Base-by-base conservation (phyloP, 2,329 filamentous ascomycete species). In the Paecilomyces dactylethromorphus region DNA sequence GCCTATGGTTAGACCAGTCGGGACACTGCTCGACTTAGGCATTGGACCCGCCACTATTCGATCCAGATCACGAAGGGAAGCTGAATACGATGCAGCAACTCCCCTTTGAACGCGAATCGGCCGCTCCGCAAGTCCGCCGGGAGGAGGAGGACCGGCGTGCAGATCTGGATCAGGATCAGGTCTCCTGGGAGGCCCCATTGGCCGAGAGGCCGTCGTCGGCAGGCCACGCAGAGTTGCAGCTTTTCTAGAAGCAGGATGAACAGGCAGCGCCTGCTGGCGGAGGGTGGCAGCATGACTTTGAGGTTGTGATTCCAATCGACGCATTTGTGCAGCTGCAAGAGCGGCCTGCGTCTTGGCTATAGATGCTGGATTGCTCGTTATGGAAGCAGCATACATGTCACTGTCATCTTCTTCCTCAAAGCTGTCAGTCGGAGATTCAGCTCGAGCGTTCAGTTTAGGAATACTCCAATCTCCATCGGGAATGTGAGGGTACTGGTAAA, bases 261-360 rank as follows among this genome's bases (percentile, higher is more conserved):
- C 67, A n/a, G 71, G 69, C 8, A 75, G 59, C 35, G 76, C 76
- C 62, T 79, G 76, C 62, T 79, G 78, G 55, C 78, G 73, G 60
- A 80, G 72, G 3, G 74, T 74, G 6, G 78, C 78, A 2, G 78
- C 78, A 62, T 80, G 79, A 54, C 76, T 81, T 56, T 76, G 75
- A 0, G 71, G 65, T 39, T 66, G 61, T 8, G 58, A 60, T 45
- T 75, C 75, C 58, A 71, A 67, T n/a, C 71, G 70, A 15, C 74
- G 71, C 53, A 75, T 68, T 32, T 77, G 74, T 18, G 74, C 75
- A 49, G 73, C 74, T n/a, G 65, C 71, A 22, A 78, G 66, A 2
- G 75, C 75, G 8, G 69, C 68, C 60, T 76, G 74, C 3, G 75
- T 76, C 35, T 74, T 66, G 5, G 71, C 69, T 3, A 69, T 59